Evolutionary conservation across 2,329 filamentous ascomycete genomes (phyloP), one percentile per base, ranked within the genome.

Genomic region (Penicillium rolfsii): DNA sequence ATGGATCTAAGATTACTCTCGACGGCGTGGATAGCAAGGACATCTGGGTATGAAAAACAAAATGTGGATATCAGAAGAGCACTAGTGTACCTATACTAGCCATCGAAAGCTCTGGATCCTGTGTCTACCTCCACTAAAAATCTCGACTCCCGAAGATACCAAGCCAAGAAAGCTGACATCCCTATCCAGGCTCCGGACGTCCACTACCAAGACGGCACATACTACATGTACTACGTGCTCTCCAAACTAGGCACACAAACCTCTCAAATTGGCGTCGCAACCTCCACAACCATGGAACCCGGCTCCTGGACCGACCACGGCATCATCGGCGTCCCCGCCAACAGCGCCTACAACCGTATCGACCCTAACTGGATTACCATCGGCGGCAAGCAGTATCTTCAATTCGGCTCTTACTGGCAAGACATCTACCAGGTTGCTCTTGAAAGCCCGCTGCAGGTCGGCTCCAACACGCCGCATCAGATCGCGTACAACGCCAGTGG

Each of bases 351-450:
- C 76, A 88, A 87, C 67, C 82, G 84, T 55, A 87, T 91, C 67
- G 89, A 88, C 68, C 76, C 81, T 9, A 85, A 84, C 66, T 76
- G 87, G 40, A 73, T 86, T 63, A 68, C 74, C 30, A 78, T 77
- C 11, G 76, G 74, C 56, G 70, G 64, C 43, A 70, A 65, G 9
- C 81, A 81, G 65, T 80, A 81, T 60, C 75, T 88, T 65, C 85
- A 81, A 62, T 91, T 89, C 62, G 89, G 89, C 52, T 88, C 85
- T n/a, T 91, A 89, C 81, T 91, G 88, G 87, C 74, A 78, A 9
- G 84, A 87, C 69, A 81, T 91, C 59, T 89, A 84, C 79, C 84
- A 86, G 70, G 84, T 86, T 1, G 70, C 77, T 45, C 80, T 90
- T 64, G 62, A 63, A 16, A 57, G 67, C 49, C 64, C 71, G 9